Evolutionary conservation across 2,329 filamentous ascomycete genomes (phyloP).

Genomic region (Cladophialophora bantiana): DNA sequence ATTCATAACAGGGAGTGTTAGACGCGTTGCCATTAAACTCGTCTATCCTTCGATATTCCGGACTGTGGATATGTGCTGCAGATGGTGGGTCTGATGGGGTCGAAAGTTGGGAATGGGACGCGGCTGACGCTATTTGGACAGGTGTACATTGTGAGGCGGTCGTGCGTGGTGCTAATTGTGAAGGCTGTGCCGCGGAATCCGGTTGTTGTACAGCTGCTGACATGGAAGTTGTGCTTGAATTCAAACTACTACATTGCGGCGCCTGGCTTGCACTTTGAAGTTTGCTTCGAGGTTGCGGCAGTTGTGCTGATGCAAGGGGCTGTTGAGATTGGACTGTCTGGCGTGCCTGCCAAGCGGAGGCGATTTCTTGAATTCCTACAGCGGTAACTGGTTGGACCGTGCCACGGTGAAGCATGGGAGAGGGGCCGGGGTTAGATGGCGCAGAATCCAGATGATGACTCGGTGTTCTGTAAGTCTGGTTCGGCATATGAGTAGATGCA

Average conservation of each 20-base stretch:
- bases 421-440: neutral
- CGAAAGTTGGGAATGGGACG: too few species aligned
- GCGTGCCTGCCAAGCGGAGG: neutral
- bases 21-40: conserved; percentile 39
- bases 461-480: neutral
- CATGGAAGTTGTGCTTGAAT: neutral
- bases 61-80: conserved; percentile 67
- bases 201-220: neutral
- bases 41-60: conserved; percentile 50
- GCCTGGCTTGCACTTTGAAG: neutral
- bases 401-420: neutral
- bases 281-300: neutral
- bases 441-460: neutral
- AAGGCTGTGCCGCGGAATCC: neutral
- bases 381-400: neutral
- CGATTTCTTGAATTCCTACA: neutral
- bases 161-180: neutral
- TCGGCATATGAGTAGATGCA: neutral
- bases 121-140: too few species aligned
- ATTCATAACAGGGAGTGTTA: conserved; percentile 45
- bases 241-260: too few species aligned
- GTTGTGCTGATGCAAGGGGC: neutral
- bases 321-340: neutral
- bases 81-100: conserved; percentile 17
- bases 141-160: neutral